Base-by-base conservation (phyloP, 495 filamentous ascomycete genomes). In the Penicillium malachiteum region DNA sequence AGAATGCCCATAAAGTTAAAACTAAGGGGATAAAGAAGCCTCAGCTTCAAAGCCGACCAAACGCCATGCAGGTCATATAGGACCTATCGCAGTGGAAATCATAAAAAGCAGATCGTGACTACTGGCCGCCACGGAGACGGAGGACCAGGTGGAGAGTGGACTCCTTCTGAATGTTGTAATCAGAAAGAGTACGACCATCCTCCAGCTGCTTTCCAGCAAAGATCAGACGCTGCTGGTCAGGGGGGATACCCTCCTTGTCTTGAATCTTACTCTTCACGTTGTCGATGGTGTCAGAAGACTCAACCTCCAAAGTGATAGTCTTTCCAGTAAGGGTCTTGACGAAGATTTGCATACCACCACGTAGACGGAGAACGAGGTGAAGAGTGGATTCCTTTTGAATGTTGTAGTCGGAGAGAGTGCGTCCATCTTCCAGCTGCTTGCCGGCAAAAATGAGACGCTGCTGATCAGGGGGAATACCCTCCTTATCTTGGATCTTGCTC, bases 381-480 rank as follows among this genome's bases (percentile, higher is more conserved):
- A 98, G 81, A n/a, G 94, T 98, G 39, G 88, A 92, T 74, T 97
- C 94, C 78, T 98, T 98, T 73, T 97, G 94, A 49, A 97, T 98
- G 80, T 98, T 98, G 84, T 97, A 97, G 69, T 97, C 94, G 57
- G 85, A 90, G 2, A 98, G 79, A n/a, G 93, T 97, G 14, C 93
- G 90, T 61, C 88, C 88, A 67, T 92, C 88, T 64, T 92, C 91
- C 31, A 96, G 81, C 72, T 96, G 92, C 87, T 97, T 97, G 60
- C 93, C 93, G 37, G 93, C 92, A 67, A 97, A 97, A 65, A 97
- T 97, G 34, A 97, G 77, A 69, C 92, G 90, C 71, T 95, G 91
- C 73, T 95, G 91, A 71, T 96, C 91, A 7, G 92, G 92, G 14
- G 91, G 92, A 60, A 96, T 96, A 42, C 92, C 92, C 73, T 96